Percentiles rank a stretch among this genome's conserved stretches.
These are phyloP conservation scores for Oryza officinalis DNA, from an alignment of 176 grass and related monocot genomes.

Conservation along the genomic window DNA sequence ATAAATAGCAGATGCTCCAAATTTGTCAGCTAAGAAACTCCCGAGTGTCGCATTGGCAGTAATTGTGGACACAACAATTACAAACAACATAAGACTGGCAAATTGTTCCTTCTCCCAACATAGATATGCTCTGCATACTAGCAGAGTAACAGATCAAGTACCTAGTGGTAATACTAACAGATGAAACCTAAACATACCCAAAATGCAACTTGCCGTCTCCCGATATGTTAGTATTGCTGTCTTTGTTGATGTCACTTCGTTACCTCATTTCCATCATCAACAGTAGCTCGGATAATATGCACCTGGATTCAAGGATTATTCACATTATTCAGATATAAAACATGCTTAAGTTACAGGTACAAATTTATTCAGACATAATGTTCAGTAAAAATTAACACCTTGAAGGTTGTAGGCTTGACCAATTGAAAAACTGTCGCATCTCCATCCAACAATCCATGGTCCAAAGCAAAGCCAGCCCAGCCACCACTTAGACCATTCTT, in stretches of 20 bases:
- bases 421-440: slow-evolving; percentile 70
- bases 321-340: background rate
- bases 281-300: slow-evolving; percentile 61
- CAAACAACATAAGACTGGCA: background rate
- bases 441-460: slow-evolving; percentile 67
- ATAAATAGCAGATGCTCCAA: slow-evolving; percentile 3
- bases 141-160: slow-evolving; percentile 5
- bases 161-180: slow-evolving; percentile 10
- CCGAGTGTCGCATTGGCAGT: background rate
- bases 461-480: slow-evolving; percentile 73
- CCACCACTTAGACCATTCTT: slow-evolving; percentile 75
- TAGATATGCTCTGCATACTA: background rate
- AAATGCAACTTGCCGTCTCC: slow-evolving; percentile 4
- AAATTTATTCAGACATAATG: background rate
- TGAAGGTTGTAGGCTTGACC: slow-evolving; percentile 70
- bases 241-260: slow-evolving; percentile 26
- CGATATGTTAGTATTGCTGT: slow-evolving; percentile 4
- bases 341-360: background rate
- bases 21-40: background rate
- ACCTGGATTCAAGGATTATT: slow-evolving; percentile 38
- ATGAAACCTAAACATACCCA: slow-evolving; percentile 30
- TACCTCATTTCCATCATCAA: slow-evolving; percentile 40
- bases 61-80: background rate
- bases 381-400: slow-evolving; percentile 41
- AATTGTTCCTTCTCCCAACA: background rate